Percentiles rank a stretch among this genome's conserved stretches.
Evolutionary conservation across 2,329 filamentous ascomycete species (phyloP).

Genomic region (Calonectria henricotiae): DNA sequence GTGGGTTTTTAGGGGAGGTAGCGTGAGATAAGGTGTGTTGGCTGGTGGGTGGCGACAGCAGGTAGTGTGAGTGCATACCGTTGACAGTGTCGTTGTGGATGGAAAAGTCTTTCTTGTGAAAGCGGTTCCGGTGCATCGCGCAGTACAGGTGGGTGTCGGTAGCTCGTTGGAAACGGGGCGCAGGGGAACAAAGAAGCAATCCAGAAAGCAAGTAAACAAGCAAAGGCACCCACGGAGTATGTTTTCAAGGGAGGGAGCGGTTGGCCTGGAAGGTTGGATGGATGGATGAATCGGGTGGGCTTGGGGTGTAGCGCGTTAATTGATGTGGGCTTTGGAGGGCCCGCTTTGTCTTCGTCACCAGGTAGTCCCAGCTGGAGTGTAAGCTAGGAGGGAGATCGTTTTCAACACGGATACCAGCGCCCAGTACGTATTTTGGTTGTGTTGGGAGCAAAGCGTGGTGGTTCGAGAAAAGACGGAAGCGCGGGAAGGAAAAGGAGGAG

Average conservation of each 20-base stretch:
- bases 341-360: slow-evolving; percentile 20
- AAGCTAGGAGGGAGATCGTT: slow-evolving; percentile 21
- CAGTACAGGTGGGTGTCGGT: slow-evolving; percentile 16
- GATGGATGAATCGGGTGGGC: slow-evolving; percentile 32
- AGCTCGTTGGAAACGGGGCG: neutral
- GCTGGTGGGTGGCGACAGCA: neutral
- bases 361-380: slow-evolving; percentile 11
- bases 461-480: neutral
- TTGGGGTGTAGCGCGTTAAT: slow-evolving; percentile 39
- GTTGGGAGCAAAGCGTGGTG: neutral
- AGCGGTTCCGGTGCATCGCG: slow-evolving; percentile 55
- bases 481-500: neutral
- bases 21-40: slow-evolving; percentile 9
- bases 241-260: slow-evolving; percentile 35
- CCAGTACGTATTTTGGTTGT: neutral
- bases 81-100: slow-evolving; percentile 56
- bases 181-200: slow-evolving; percentile 5
- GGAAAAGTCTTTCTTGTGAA: slow-evolving; percentile 57
- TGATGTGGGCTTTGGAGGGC: slow-evolving; percentile 29
- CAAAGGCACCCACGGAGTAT: slow-evolving; percentile 26
- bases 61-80: slow-evolving; percentile 43
- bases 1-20: slow-evolving; percentile 13
- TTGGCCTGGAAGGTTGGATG: slow-evolving; percentile 30
- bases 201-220: slow-evolving; percentile 26
- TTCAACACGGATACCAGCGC: slow-evolving; percentile 1